Base-by-base conservation (phyloP, 306 rosid species). In the Neltuma alba region DNA sequence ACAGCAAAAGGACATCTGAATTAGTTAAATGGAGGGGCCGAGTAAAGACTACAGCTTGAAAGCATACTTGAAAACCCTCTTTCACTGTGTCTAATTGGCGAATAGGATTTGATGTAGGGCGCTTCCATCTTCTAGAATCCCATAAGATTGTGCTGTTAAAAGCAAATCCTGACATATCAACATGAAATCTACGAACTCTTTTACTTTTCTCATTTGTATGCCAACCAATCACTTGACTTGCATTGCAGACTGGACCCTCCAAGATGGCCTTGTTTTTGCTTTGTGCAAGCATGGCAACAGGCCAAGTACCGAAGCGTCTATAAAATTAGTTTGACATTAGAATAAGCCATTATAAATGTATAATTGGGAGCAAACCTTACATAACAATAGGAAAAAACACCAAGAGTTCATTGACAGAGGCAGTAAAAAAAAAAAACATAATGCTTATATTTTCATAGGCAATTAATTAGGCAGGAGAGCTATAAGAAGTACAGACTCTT, bases 151-250 rank as follows among this genome's bases (percentile, higher is more conserved):
- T 89, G 86, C 98, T 96, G 65, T 96, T 96, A 85, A 96, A 93
- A 82, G 98, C 99, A 88, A 96, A 96, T 58, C 99, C 99, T 18
- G 99, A 91, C 99, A 96, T 96, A 82, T 96, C 99, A 83, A 96
- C 98, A 81, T 96, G 99, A 87, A 96, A 96, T 89, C 99, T 89
- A 8, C 97, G 90, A 36, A 96, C 91, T 83, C 89, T 89, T 84
- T 87, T 91, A 76, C 97, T 93, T 86, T 87, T 96, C 87, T 91
- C 97, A 80, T 96, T 96, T 33, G 99, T 96, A 80, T 93, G 97
- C 99, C 99, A 96, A 73, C 99, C 99, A 78, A 85, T 79, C 83
- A 96, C 96, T 91, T 87, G 96, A 82, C 92, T 93, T 54, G 92
- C 92, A 76, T 96, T 93, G 88, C 99, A 96, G 11, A 91, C 94